These are phyloP conservation scores for Blepharisma stoltei DNA, from an alignment of 73 alveolate species.

Conservation along the genomic window DNA sequence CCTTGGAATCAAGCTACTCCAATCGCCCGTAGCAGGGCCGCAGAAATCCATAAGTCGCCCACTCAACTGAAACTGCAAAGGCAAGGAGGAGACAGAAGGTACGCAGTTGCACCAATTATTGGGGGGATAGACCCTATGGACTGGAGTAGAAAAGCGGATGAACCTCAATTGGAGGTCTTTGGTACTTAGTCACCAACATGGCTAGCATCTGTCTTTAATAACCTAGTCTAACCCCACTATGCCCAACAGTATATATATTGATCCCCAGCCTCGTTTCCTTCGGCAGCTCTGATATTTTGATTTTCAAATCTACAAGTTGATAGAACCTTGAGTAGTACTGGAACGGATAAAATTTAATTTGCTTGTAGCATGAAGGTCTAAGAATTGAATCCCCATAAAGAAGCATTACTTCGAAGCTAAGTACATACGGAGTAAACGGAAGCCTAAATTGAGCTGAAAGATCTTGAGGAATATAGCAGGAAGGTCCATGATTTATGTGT, in stretches of 20 bases:
- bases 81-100: too few relatives aligned
- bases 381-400: constrained; percentile 46
- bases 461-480: background rate
- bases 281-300: constrained; percentile 55
- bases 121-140: too few relatives aligned
- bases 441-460: constrained; percentile 31
- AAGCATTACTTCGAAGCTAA: constrained; percentile 39
- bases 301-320: constrained; percentile 29
- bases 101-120: too few relatives aligned
- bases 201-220: too few relatives aligned
- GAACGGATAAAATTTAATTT: constrained; percentile 38
- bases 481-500: constrained; percentile 34
- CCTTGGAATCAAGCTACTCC: too few relatives aligned
- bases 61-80: too few relatives aligned
- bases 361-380: constrained; percentile 20
- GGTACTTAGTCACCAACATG: too few relatives aligned
- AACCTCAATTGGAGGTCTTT: too few relatives aligned
- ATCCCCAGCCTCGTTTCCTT: constrained; percentile 52
- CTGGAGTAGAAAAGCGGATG: too few relatives aligned
- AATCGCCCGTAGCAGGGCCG: too few relatives aligned
- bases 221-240: too few relatives aligned
- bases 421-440: constrained; percentile 38
- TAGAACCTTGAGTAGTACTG: constrained; percentile 28
- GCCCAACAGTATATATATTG: constrained; percentile 41
- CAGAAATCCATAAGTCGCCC: too few relatives aligned